These are phyloP conservation scores for Schizophyllum amplum DNA, from an alignment of 1,284 basidiomycete species.

Conservation along the genomic window DNA sequence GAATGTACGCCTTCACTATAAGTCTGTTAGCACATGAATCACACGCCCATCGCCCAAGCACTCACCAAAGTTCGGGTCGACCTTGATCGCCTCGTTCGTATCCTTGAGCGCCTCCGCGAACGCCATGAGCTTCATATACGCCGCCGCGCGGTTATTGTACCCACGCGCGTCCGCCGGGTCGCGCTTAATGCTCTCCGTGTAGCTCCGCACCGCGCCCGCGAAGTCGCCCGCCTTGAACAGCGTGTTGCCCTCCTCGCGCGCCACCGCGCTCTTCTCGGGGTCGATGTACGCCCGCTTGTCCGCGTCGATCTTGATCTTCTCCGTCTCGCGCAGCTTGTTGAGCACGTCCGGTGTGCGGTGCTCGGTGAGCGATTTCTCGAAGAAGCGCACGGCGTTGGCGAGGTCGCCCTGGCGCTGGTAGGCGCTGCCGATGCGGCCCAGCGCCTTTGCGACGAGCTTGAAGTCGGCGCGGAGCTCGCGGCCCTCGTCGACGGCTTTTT, in stretches of 20 bases:
- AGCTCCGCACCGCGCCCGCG: slow-evolving; percentile 86
- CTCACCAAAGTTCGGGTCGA: slow-evolving; percentile 79
- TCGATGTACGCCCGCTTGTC: slow-evolving; percentile 86
- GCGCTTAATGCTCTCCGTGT: slow-evolving; percentile 96
- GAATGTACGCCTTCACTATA: slow-evolving; percentile 90
- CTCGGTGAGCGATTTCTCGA: slow-evolving; percentile 89
- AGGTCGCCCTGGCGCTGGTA: slow-evolving; percentile 82
- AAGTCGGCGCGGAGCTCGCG: slow-evolving; percentile 72
- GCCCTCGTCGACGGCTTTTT: slow-evolving; percentile 94
- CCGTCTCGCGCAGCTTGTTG: slow-evolving; percentile 82
- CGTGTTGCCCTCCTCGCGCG: slow-evolving; percentile 88
- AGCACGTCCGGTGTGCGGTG: slow-evolving; percentile 94
- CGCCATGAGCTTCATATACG: slow-evolving; percentile 93
- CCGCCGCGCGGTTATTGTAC: slow-evolving; percentile 96
- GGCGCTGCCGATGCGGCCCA: slow-evolving; percentile 84
- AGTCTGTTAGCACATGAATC: slow-evolving; percentile 2
- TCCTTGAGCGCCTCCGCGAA: slow-evolving; percentile 97
- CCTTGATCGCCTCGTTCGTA: slow-evolving; percentile 86
- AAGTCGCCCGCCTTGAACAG: slow-evolving; percentile 92
- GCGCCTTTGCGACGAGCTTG: slow-evolving; percentile 80
- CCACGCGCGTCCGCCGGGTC: slow-evolving; percentile 85
- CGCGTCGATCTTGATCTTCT: slow-evolving; percentile 72
- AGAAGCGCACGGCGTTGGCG: slow-evolving; percentile 79
- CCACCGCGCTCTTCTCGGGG: slow-evolving; percentile 76
- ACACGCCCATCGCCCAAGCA: slow-evolving; percentile 3